Percentiles rank a stretch among this genome's conserved stretches.
These are phyloP conservation scores for Wakefieldia striispora DNA, from an alignment of 768 basidiomycete genomes.

Conservation along the genomic window DNA sequence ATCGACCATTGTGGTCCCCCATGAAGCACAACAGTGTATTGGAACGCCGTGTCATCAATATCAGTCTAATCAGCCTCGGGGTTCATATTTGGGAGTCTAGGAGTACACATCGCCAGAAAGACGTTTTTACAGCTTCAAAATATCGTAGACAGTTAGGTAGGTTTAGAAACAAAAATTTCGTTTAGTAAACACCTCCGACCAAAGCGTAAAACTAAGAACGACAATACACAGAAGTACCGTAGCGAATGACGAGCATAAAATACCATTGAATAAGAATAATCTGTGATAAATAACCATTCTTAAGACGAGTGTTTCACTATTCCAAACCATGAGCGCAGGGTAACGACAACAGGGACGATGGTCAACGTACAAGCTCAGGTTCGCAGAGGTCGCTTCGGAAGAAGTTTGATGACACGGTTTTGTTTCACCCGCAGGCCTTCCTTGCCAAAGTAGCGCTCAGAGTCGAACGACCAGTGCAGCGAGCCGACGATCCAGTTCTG, in stretches of 20 bases:
- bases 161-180: not conserved
- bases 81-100: not conserved
- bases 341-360: not conserved
- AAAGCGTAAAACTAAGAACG: slow-evolving; percentile 12
- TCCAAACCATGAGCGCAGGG: not conserved
- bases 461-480: slow-evolving; percentile 71
- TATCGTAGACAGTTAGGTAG: slow-evolving; percentile 1
- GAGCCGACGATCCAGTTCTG: slow-evolving; percentile 73
- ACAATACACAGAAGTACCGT: not conserved
- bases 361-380: slow-evolving; percentile 6
- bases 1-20: slow-evolving; percentile 61
- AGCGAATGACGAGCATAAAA: not conserved
- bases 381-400: slow-evolving; percentile 35
- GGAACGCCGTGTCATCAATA: too few relatives aligned
- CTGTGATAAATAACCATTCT: slow-evolving; percentile 5
- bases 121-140: not conserved
- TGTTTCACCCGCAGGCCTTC: slow-evolving; percentile 54
- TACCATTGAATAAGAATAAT: slow-evolving; percentile 7
- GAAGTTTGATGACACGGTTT: slow-evolving; percentile 49
- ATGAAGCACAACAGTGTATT: slow-evolving; percentile 2
- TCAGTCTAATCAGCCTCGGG: not conserved
- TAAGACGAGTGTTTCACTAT: not conserved
- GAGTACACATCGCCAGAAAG: not conserved
- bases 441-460: slow-evolving; percentile 65
- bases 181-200: slow-evolving; percentile 6